Evolutionary conservation across 2,329 filamentous ascomycete genomes (phyloP).

Genomic region (Trichoderma breve): DNA sequence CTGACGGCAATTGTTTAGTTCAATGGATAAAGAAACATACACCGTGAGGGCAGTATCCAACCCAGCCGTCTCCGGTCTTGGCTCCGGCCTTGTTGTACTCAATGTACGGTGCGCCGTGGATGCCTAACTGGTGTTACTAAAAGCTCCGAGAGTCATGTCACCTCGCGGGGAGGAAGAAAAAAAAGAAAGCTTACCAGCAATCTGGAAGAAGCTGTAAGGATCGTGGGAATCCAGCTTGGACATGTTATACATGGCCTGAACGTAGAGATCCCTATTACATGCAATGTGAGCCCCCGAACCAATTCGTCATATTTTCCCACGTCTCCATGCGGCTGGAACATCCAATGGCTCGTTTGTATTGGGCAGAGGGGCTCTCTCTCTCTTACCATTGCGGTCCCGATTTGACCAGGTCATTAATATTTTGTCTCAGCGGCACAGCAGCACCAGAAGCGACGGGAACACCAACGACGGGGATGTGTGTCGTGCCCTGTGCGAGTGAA

Average conservation of each 20-base stretch:
- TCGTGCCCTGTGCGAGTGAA: constrained; percentile 27
- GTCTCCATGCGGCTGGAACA: not conserved
- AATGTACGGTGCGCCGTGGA: constrained; percentile 43
- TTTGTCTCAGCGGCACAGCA: constrained; percentile 44
- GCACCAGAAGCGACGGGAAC: constrained; percentile 39
- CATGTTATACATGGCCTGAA: constrained; percentile 45
- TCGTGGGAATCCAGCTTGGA: constrained; percentile 42
- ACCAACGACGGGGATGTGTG: constrained; percentile 38
- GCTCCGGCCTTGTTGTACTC: constrained; percentile 44
- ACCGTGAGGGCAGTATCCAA: constrained; percentile 48
- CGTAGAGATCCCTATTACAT: constrained; percentile 46
- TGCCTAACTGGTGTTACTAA: constrained; percentile 30
- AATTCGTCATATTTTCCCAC: not conserved
- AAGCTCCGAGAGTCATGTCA: constrained; percentile 14
- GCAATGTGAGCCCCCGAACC: constrained; percentile 8
- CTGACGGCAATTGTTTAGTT: not conserved
- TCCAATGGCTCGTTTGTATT: not conserved
- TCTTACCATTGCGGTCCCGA: constrained; percentile 43
- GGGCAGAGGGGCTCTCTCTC: not conserved
- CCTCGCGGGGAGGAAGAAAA: not conserved
- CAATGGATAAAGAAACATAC: constrained; percentile 31
- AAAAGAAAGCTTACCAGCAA: constrained; percentile 41
- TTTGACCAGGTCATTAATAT: constrained; percentile 47
- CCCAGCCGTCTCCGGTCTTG: constrained; percentile 31
- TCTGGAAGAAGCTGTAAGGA: constrained; percentile 49